Evolutionary conservation across 2,329 filamentous ascomycete species (phyloP).

Genomic region (Ophiocordyceps camponoti-saundersi): DNA sequence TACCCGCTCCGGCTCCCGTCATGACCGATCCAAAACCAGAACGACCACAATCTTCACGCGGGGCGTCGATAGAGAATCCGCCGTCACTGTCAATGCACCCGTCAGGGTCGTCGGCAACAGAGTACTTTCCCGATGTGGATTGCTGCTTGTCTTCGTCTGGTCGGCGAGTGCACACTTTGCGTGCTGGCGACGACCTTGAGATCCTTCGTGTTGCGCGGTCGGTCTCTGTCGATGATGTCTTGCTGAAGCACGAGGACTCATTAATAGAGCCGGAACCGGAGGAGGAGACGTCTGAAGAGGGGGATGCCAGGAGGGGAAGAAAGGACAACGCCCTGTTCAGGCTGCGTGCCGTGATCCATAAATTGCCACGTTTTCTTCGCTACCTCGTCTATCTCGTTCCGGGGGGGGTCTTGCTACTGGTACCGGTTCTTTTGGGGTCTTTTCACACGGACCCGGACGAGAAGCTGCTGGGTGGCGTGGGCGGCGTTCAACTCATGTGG

Average conservation of each 20-base stretch:
- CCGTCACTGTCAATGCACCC: conserved; percentile 13
- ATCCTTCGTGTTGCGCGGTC: conserved; percentile 28
- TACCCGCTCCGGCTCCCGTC: too few species aligned
- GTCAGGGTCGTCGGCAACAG: conserved; percentile 10
- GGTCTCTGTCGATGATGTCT: conserved; percentile 18
- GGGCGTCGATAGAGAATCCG: conserved; percentile 7
- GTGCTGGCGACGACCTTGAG: conserved; percentile 31
- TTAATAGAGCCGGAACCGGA: not conserved
- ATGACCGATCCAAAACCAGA: too few species aligned
- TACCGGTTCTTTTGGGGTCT: conserved; percentile 27
- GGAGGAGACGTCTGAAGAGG: not conserved
- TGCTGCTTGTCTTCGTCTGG: conserved; percentile 8
- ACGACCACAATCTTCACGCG: too few species aligned
- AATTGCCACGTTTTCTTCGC: conserved; percentile 31
- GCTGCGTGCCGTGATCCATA: conserved; percentile 26
- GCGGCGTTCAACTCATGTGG: conserved; percentile 69
- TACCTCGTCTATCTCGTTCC: conserved; percentile 32
- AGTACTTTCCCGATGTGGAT: not conserved
- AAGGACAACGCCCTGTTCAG: conserved; percentile 18
- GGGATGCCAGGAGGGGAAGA: conserved; percentile 12
- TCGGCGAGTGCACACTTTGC: conserved; percentile 16
- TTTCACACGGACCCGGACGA: conserved; percentile 19
- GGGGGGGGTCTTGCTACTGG: conserved; percentile 24
- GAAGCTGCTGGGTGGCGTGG: conserved; percentile 42
- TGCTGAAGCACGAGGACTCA: conserved; percentile 3